Evolutionary conservation across 192 early-diverging fungal genomes (phyloP).

Genomic region (Tieghemiomyces parasiticus): DNA sequence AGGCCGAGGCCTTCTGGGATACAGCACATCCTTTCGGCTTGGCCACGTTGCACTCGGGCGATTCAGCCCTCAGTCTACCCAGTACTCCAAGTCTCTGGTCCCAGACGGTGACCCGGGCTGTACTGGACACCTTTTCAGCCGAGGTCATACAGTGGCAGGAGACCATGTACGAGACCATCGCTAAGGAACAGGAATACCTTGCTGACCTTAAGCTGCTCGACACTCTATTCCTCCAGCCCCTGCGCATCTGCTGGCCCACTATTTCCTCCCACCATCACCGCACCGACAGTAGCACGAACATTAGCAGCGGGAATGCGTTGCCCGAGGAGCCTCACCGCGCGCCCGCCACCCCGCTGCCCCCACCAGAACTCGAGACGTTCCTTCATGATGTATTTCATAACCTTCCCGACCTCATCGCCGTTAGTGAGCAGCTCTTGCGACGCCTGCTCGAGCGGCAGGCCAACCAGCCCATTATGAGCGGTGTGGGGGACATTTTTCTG

Average conservation of each 20-base stretch:
- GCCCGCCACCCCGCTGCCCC: not conserved
- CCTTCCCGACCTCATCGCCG: not conserved
- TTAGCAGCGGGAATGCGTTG: too few species aligned
- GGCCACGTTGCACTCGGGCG: too few species aligned
- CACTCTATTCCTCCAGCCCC: not conserved
- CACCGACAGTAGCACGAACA: not conserved
- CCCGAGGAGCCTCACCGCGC: too few species aligned
- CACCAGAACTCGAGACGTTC: not conserved
- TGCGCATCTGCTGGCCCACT: not conserved
- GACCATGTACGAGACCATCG: not conserved
- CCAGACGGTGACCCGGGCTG: not conserved
- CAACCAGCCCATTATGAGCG: not conserved
- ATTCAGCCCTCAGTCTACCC: not conserved
- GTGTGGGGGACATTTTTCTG: slow-evolving; percentile 4
- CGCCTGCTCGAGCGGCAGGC: not conserved
- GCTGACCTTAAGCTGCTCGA: not conserved
- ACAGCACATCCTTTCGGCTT: not conserved
- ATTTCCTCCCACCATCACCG: not conserved
- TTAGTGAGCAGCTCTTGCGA: not conserved
- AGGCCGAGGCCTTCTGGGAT: not conserved
- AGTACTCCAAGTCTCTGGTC: not conserved
- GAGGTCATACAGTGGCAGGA: not conserved
- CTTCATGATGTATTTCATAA: not conserved
- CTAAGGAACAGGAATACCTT: not conserved
- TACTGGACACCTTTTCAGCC: not conserved